These are phyloP conservation scores for Rhodofomes roseus DNA, from an alignment of 1,284 basidiomycete species.

Conservation along the genomic window DNA sequence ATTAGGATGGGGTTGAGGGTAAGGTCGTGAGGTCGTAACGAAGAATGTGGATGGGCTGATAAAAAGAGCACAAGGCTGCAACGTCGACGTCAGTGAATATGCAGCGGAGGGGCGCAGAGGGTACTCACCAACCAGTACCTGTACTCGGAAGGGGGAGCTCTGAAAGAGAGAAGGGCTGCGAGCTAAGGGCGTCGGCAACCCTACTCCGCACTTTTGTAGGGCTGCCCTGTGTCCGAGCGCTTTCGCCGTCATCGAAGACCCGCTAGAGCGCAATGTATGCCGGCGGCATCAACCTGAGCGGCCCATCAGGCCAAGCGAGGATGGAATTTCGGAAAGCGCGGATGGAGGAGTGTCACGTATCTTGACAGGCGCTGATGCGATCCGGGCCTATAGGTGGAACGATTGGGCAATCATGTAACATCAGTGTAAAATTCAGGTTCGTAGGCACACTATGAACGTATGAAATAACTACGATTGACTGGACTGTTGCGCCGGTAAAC, in stretches of 20 bases:
- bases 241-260: not conserved
- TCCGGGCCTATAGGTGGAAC: no score
- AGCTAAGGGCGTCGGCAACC: not conserved
- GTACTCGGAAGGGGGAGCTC: slow-evolving; percentile 2
- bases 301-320: not conserved
- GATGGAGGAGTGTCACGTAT: no score
- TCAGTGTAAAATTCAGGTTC: no score
- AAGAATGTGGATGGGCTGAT: not conserved
- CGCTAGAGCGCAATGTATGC: not conserved
- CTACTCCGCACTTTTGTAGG: not conserved
- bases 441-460: no score
- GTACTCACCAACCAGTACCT: slow-evolving; percentile 7
- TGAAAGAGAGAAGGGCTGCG: slow-evolving; percentile 3
- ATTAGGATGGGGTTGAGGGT: not conserved
- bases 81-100: not conserved
- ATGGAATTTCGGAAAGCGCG: not conserved
- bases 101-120: no score
- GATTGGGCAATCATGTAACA: no score
- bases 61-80: not conserved
- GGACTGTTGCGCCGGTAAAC: no score
- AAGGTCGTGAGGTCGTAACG: slow-evolving; percentile 1
- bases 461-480: no score
- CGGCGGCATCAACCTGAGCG: not conserved
- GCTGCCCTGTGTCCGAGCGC: not conserved
- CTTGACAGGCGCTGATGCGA: no score